Evolutionary conservation across 257 asterid species (phyloP).

Genomic region (Cruciata laevipes): DNA sequence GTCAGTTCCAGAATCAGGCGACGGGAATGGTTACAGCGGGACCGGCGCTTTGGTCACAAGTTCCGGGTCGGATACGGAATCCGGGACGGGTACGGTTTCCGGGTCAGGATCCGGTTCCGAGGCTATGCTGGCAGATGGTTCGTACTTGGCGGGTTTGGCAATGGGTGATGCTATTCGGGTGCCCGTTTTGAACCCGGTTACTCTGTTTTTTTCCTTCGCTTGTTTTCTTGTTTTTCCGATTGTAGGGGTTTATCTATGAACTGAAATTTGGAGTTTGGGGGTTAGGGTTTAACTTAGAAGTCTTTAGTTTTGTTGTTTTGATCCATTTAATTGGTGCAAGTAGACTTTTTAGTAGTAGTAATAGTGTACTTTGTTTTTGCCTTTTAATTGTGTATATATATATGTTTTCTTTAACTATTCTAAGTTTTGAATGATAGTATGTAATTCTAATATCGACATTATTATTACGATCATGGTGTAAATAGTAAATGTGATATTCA

Average conservation of each 20-base stretch:
- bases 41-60: constrained; percentile 15
- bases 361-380: no score
- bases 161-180: constrained; percentile 62
- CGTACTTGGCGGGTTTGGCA: constrained; percentile 86
- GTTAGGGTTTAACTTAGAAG: constrained; percentile 23
- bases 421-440: background rate
- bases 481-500: no score
- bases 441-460: no score
- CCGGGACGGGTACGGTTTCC: constrained; percentile 18
- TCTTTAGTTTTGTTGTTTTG: background rate
- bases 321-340: background rate
- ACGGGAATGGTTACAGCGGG: constrained; percentile 14
- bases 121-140: constrained; percentile 55
- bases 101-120: constrained; percentile 44
- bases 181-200: constrained; percentile 21
- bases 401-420: constrained; percentile 3
- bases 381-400: constrained; percentile 19
- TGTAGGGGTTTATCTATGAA: constrained; percentile 25
- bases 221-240: constrained; percentile 21
- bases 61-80: constrained; percentile 27
- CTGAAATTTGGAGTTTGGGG: constrained; percentile 10
- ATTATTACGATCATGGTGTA: no score
- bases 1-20: constrained; percentile 22
- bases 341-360: constrained; percentile 1
- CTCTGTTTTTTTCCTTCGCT: constrained; percentile 19